These are phyloP conservation scores for Blastobotrys apis DNA, from an alignment of 1,139 yeast species.

Conservation along the genomic window DNA sequence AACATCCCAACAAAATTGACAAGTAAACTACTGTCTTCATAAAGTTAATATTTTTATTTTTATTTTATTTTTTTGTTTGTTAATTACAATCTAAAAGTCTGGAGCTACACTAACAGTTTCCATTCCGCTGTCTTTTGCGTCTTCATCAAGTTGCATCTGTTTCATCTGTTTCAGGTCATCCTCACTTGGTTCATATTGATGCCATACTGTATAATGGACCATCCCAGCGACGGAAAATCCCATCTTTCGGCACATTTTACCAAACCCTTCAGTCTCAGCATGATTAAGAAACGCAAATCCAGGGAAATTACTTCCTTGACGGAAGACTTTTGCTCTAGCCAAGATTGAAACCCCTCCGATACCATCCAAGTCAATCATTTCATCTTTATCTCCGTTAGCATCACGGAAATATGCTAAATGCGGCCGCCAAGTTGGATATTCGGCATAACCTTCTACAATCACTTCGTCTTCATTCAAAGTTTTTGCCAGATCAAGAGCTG, in stretches of 20 bases:
- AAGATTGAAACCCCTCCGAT: conserved; percentile 89
- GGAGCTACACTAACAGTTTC: conserved; percentile 8
- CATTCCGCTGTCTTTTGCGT: not conserved
- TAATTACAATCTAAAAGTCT: conserved; percentile 1
- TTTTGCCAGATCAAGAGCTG: conserved; percentile 73
- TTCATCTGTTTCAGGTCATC: conserved; percentile 76
- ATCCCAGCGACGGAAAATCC: conserved; percentile 76
- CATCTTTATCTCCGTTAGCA: conserved; percentile 80
- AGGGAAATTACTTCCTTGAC: conserved; percentile 80
- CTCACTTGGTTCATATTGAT: conserved; percentile 87
- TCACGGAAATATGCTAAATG: conserved; percentile 82
- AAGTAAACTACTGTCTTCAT: too few species aligned
- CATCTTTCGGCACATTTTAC: conserved; percentile 75
- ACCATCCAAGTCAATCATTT: conserved; percentile 84
- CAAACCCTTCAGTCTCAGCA: conserved; percentile 92
- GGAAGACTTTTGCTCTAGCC: conserved; percentile 71
- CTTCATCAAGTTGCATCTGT: conserved; percentile 50
- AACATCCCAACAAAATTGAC: too few species aligned
- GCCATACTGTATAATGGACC: conserved; percentile 91
- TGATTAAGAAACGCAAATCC: conserved; percentile 85
- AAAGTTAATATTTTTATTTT: too few species aligned
- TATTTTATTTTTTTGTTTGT: too few species aligned
- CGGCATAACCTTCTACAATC: conserved; percentile 89
- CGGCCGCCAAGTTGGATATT: conserved; percentile 90
- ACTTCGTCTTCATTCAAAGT: conserved; percentile 79